phyloP scores from a whole-genome alignment of 2,329 filamentous ascomycete species.

The Fusarium haematococcum region DNA sequence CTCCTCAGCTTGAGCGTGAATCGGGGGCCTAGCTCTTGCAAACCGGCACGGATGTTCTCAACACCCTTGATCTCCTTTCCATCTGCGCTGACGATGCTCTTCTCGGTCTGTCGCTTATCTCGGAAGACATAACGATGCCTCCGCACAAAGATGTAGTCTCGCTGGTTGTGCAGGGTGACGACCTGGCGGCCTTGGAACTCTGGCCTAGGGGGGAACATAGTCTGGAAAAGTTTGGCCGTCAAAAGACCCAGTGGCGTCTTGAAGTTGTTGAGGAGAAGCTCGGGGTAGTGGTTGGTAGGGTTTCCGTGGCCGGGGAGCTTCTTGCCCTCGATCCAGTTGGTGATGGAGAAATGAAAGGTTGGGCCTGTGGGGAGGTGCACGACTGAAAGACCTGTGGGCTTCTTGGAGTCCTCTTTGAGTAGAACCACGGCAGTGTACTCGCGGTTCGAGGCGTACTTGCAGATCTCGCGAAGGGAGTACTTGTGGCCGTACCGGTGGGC shows the following conservation, averaged over 20 bases:
- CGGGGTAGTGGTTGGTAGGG: slow-evolving; percentile 89
- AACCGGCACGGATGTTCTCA: slow-evolving; percentile 84
- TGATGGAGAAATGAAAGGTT: slow-evolving; percentile 92
- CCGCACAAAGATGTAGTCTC: slow-evolving; percentile 94
- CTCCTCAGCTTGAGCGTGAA: slow-evolving; percentile 85
- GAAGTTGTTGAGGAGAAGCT: slow-evolving; percentile 93
- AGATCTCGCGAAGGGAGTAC: slow-evolving; percentile 92
- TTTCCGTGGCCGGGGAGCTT: slow-evolving; percentile 90
- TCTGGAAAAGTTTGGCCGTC: slow-evolving; percentile 82
- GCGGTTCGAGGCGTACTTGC: slow-evolving; percentile 83
- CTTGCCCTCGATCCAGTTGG: slow-evolving; percentile 90
- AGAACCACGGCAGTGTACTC: slow-evolving; percentile 88
- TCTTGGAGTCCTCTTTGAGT: slow-evolving; percentile 90
- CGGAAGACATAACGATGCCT: slow-evolving; percentile 93
- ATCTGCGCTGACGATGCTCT: slow-evolving; percentile 83
- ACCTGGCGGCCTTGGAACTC: slow-evolving; percentile 90
- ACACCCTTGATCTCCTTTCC: slow-evolving; percentile 87
- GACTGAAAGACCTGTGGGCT: slow-evolving; percentile 83
- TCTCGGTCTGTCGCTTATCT: slow-evolving; percentile 88
- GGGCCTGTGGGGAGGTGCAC: slow-evolving; percentile 87
- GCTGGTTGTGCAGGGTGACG: slow-evolving; percentile 92
- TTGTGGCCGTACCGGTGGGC: slow-evolving; percentile 88
- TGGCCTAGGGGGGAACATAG: slow-evolving; percentile 75
- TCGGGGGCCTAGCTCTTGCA: slow-evolving; percentile 89
- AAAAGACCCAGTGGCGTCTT: slow-evolving; percentile 90